Conservation (phyloP, 2,329 filamentous ascomycete species). For the Knufia fluminis region DNA sequence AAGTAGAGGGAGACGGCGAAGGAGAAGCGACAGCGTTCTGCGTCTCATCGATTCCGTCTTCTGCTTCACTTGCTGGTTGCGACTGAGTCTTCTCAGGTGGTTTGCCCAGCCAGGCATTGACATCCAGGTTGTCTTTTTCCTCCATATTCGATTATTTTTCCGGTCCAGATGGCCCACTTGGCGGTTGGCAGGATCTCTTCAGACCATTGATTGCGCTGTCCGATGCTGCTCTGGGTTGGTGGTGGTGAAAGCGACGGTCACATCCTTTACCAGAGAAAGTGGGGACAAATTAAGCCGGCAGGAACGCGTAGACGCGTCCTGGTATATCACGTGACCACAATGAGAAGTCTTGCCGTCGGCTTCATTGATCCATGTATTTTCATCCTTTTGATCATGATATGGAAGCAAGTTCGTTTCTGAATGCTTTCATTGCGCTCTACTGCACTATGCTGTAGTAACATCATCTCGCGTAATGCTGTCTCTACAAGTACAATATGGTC, state of each 20-base stretch:
- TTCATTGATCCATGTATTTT: too few relatives aligned
- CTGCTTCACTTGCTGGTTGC: background rate
- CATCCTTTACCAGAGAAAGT: too few relatives aligned
- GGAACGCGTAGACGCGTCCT: background rate
- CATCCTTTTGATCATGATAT: too few relatives aligned
- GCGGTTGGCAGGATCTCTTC: too few relatives aligned
- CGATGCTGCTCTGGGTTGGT: too few relatives aligned
- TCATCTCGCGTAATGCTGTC: background rate
- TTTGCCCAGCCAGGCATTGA: conserved; percentile 18
- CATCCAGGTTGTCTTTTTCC: conserved; percentile 10
- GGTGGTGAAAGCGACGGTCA: too few relatives aligned
- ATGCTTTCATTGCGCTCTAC: conserved; percentile 8
- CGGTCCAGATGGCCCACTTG: too few relatives aligned
- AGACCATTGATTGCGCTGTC: background rate
- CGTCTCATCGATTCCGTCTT: background rate
- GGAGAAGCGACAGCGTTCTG: background rate
- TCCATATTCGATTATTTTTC: conserved; percentile 6
- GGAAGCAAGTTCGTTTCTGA: background rate
- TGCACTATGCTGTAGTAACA: background rate
- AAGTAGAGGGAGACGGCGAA: conserved; percentile 2
- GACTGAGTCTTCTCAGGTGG: conserved; percentile 12
- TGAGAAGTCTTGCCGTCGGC: too few relatives aligned
- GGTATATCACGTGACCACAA: too few relatives aligned
- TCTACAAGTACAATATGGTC: background rate
- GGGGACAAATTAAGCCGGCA: background rate